phyloP scores from a whole-genome alignment of 2,329 filamentous ascomycete species.

The Kalaharituber pfeilii region DNA sequence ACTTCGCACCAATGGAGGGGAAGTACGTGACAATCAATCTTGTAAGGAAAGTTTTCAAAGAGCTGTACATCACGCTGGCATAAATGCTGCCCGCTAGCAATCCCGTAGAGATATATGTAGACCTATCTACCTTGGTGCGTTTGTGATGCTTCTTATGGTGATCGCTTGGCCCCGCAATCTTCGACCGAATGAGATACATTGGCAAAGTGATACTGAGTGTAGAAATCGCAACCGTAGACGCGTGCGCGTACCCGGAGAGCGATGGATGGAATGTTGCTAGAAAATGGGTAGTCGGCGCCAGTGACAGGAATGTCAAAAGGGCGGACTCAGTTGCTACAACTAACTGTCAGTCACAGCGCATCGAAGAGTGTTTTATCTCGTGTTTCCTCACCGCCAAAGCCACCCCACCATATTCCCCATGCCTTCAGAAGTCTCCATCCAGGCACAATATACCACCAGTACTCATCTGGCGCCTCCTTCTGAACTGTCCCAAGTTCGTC shows the following conservation, averaged over 20 bases:
- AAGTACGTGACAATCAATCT: constrained; percentile 30
- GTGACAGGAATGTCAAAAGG: constrained; percentile 14
- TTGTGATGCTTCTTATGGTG: background rate
- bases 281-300: constrained; percentile 14
- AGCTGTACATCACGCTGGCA: constrained; percentile 32
- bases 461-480: background rate
- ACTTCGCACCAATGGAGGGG: background rate
- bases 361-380: background rate
- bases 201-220: constrained; percentile 16
- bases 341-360: background rate
- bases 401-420: background rate
- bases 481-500: background rate
- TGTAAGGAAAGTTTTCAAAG: constrained; percentile 32
- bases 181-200: constrained; percentile 13
- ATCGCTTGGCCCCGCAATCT: constrained; percentile 1
- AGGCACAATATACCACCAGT: constrained; percentile 1
- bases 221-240: constrained; percentile 10
- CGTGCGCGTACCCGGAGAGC: constrained; percentile 14
- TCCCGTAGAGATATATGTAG: constrained; percentile 10
- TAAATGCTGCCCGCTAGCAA: constrained; percentile 26
- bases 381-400: background rate
- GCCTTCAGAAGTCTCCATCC: background rate
- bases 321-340: constrained; percentile 14
- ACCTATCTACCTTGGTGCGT: constrained; percentile 2
- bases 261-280: constrained; percentile 16